A percentile compares a stretch with the other conserved stretches of the same genome.
Evolutionary conservation across 768 basidiomycete genomes (phyloP).

Genomic region (Hygrocybe coccinea): DNA sequence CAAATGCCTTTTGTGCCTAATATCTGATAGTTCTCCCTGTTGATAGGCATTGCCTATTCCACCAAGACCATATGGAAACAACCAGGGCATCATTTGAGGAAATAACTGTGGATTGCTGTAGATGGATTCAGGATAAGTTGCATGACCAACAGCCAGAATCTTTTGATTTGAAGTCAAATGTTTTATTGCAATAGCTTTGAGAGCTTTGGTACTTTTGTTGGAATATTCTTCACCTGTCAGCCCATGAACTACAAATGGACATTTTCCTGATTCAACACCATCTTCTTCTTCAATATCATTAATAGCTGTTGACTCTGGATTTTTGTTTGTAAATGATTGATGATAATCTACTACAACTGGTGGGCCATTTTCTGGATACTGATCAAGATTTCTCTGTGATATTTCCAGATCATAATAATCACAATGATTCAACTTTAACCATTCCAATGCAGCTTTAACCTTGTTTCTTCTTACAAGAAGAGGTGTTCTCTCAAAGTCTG

Average conservation of each 20-base stretch:
- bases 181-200: slow-evolving; percentile 14
- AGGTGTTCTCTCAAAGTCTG: slow-evolving; percentile 17
- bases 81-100: slow-evolving; percentile 31
- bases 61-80: slow-evolving; percentile 40
- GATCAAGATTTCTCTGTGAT: slow-evolving; percentile 11
- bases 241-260: slow-evolving; percentile 28
- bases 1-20: slow-evolving; percentile 18
- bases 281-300: slow-evolving; percentile 19
- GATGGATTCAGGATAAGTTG: slow-evolving; percentile 13
- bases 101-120: slow-evolving; percentile 26
- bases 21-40: slow-evolving; percentile 8
- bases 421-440: background rate
- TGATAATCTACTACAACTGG: slow-evolving; percentile 16
- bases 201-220: slow-evolving; percentile 7
- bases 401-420: slow-evolving; percentile 16
- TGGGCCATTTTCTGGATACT: slow-evolving; percentile 12
- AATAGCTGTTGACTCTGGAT: slow-evolving; percentile 7
- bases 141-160: slow-evolving; percentile 21
- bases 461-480: slow-evolving; percentile 20
- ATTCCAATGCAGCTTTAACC: slow-evolving; percentile 5
- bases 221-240: slow-evolving; percentile 17
- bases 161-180: slow-evolving; percentile 13
- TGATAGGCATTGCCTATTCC: slow-evolving; percentile 18
- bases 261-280: slow-evolving; percentile 18
- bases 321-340: slow-evolving; percentile 5